Conservation (phyloP, 169 alveolate genomes). For the Gregarina niphandrodes region DNA sequence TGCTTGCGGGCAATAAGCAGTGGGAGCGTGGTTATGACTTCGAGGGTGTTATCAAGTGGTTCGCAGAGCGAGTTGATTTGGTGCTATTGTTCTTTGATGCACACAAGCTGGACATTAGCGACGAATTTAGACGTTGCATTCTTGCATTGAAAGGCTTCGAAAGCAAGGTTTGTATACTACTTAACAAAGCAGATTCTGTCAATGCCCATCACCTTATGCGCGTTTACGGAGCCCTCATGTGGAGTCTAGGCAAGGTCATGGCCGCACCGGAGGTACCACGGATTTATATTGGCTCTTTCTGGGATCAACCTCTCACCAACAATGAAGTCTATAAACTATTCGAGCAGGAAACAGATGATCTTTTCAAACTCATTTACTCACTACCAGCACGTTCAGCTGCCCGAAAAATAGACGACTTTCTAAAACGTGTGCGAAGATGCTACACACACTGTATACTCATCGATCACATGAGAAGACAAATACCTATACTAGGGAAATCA, state of each 20-base stretch:
- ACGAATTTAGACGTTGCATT: conserved; percentile 38
- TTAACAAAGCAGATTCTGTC: conserved; percentile 34
- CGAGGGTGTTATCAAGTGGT: conserved; percentile 48
- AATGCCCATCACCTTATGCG: conserved; percentile 47
- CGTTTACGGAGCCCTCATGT: conserved; percentile 47
- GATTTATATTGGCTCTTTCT: conserved; percentile 37
- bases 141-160: conserved; percentile 25
- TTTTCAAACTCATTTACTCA: conserved; percentile 29
- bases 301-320: conserved; percentile 35
- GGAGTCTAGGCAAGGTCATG: conserved; percentile 37
- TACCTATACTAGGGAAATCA: conserved; percentile 1
- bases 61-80: conserved; percentile 40
- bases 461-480: conserved; percentile 1
- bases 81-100: conserved; percentile 41
- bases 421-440: conserved; percentile 30
- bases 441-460: conserved; percentile 18
- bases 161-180: conserved; percentile 27
- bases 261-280: conserved; percentile 35
- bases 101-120: conserved; percentile 44
- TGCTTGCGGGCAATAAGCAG: conserved; percentile 41
- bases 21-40: conserved; percentile 43
- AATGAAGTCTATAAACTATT: conserved; percentile 34
- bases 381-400: conserved; percentile 34
- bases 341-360: conserved; percentile 39
- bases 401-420: conserved; percentile 30